phyloP scores from a whole-genome alignment of 192 early-diverging fungal genomes.

The Chytriomyces sp. region DNA sequence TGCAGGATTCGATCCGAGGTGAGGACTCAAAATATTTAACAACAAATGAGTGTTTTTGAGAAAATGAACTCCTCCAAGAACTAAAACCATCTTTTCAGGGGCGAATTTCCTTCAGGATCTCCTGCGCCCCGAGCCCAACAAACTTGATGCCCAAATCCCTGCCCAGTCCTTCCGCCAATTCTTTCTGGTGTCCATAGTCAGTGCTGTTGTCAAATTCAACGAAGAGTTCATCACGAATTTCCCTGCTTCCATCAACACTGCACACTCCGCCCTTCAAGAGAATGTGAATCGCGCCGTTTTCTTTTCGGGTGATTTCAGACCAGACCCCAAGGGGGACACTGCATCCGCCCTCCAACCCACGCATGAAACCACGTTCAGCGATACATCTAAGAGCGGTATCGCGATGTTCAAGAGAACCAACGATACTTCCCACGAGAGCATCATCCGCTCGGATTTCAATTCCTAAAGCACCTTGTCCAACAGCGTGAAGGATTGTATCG shows the following conservation, averaged over 20 bases:
- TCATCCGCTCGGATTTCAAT: conserved; percentile 82
- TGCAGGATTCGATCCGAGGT: too few species aligned
- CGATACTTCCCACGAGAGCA: conserved; percentile 45
- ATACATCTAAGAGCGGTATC: conserved; percentile 70
- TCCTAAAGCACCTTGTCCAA: conserved; percentile 90
- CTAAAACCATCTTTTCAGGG: conserved; percentile 7
- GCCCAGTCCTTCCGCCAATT: conserved; percentile 53
- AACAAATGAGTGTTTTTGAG: neutral
- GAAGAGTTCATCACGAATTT: conserved; percentile 58
- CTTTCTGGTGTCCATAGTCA: conserved; percentile 17
- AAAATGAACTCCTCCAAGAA: neutral
- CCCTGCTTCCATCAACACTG: conserved; percentile 74
- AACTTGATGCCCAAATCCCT: conserved; percentile 50
- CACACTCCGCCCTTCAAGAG: conserved; percentile 71
- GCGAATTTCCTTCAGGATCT: conserved; percentile 60
- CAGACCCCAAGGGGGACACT: conserved; percentile 90
- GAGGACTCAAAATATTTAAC: too few species aligned
- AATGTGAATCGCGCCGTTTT: conserved; percentile 43
- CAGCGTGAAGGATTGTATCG: conserved; percentile 77
- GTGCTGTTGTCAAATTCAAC: conserved; percentile 13
- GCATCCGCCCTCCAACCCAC: conserved; percentile 90
- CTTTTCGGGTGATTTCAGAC: conserved; percentile 29
- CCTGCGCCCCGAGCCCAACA: conserved; percentile 56
- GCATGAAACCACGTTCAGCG: conserved; percentile 87
- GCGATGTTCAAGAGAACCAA: conserved; percentile 71